Evolutionary conservation across 1,139 yeast species (phyloP).

Genomic region (Pichia sp.): DNA sequence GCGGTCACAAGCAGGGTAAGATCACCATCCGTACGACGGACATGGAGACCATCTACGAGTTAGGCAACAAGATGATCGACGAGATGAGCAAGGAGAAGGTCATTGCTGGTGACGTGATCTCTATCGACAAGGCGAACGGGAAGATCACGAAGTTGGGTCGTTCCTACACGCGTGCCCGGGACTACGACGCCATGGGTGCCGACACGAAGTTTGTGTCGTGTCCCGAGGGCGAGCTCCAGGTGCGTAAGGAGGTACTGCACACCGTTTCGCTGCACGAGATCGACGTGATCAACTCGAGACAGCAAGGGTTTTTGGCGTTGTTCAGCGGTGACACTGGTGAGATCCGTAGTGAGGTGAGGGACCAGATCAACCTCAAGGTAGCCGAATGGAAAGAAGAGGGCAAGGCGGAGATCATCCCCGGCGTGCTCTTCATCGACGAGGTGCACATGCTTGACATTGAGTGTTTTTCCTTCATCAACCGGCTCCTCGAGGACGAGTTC

Average conservation of each 20-base stretch:
- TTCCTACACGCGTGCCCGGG: conserved; percentile 92
- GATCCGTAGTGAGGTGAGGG: conserved; percentile 91
- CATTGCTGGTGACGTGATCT: conserved; percentile 94
- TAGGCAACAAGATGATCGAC: conserved; percentile 97
- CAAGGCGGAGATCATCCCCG: conserved; percentile 97
- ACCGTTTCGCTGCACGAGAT: conserved; percentile 96
- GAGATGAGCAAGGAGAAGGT: conserved; percentile 93
- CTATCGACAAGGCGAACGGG: conserved; percentile 94
- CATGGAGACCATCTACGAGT: conserved; percentile 97
- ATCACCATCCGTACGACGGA: conserved; percentile 96
- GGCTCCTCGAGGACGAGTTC: conserved; percentile 95
- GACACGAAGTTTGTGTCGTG: conserved; percentile 97
- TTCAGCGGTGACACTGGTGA: conserved; percentile 98
- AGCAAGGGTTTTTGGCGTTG: conserved; percentile 94
- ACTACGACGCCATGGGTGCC: conserved; percentile 99
- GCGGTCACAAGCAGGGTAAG: conserved; percentile 98
- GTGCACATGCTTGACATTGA: conserved; percentile 99
- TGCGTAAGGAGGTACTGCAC: conserved; percentile 91
- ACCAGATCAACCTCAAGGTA: conserved; percentile 93
- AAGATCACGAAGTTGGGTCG: conserved; percentile 92
- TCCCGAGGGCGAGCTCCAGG: conserved; percentile 98
- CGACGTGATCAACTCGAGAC: conserved; percentile 95
- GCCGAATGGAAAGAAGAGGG: conserved; percentile 99
- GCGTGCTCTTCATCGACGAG: conserved; percentile 95
- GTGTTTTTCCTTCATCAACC: conserved; percentile 89